Conservation (phyloP, 169 alveolate genomes). For the Toxoplasma gondii region DNA sequence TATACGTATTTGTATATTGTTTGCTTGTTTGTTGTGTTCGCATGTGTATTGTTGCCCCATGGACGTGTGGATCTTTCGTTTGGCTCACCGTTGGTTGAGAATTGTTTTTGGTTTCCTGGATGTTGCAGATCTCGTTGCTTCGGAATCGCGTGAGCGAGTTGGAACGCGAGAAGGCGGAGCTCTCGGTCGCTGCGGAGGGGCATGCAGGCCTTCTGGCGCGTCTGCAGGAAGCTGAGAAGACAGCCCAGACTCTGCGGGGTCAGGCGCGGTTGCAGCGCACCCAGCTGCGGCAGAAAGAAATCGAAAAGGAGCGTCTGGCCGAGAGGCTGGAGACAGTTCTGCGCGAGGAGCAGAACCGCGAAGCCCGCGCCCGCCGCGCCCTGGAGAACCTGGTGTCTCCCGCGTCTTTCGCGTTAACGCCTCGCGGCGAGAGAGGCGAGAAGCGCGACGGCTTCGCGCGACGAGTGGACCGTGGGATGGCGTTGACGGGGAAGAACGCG, state of each 20-base stretch:
- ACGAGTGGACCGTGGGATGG: neutral
- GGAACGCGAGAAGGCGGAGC: neutral
- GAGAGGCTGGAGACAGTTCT: conserved; percentile 4
- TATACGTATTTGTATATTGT: too few relatives aligned
- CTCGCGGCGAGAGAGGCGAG: neutral
- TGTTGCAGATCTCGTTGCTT: neutral
- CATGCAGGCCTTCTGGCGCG: neutral
- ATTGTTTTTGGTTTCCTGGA: neutral
- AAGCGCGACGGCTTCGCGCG: neutral
- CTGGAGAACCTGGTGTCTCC: neutral
- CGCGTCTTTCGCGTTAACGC: neutral
- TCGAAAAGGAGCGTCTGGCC: neutral
- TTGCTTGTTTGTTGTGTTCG: too few relatives aligned
- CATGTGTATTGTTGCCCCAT: too few relatives aligned
- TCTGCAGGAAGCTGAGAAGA: neutral
- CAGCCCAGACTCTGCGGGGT: neutral
- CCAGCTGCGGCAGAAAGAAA: neutral
- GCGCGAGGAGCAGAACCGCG: neutral
- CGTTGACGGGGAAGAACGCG: neutral
- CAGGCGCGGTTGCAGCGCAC: neutral
- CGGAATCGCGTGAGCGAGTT: neutral
- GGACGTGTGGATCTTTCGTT: too few relatives aligned
- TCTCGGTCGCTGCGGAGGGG: neutral
- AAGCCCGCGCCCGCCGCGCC: conserved; percentile 19
- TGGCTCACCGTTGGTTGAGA: too few relatives aligned